Evolutionary conservation across 2,329 filamentous ascomycete genomes (phyloP), one percentile per base, ranked within the genome.

Genomic region (Alternaria brassicae): DNA sequence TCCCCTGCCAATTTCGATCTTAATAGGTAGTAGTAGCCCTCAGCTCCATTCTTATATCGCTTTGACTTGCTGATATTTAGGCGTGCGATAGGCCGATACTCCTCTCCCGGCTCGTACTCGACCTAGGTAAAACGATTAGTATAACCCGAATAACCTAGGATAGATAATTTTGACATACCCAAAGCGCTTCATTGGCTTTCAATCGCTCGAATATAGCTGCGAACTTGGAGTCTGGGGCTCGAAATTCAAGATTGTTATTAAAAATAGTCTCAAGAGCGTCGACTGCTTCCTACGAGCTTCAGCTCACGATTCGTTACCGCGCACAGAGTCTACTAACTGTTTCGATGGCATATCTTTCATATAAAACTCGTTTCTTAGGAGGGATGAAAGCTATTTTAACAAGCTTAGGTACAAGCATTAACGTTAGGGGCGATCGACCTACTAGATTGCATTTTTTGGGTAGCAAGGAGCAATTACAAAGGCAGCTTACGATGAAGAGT

Each of bases 11-110:
- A 27, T 10, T 54, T 58, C 1, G 10, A 41, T 49, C 50, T 53
- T 7, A 53, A 49, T 21, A 58, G n/a, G 42, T 58, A 58, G 56
- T 58, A 58, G 49, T 40, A 42, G n/a, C 49, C 56, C 27, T 58
- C 21, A 25, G 39, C 56, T 44, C 56, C 36, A 39, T 44, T 15
- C 12, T 40, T 50, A 9, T 53, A 58, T 23, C 32, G 25, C 21
- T 54, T 53, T 49, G 12, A 58, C 36, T 40, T 54, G 36, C 42
- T 54, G 13, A 58, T 53, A 30, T 49, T 44, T 4, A 58, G 49
- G 36, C 49, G 36, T 54, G 36, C 42, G 25, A 58, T 54, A 53
- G 56, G 50, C 42, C 15, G n/a, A 49, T 58, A 58, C 42, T 58
- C 42, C 7, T 58, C 45, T 50, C 49, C 42, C 7, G 13, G 56